These are phyloP conservation scores for Cladosporium sp. DNA, from an alignment of 2,329 filamentous ascomycete species.

Conservation along the genomic window DNA sequence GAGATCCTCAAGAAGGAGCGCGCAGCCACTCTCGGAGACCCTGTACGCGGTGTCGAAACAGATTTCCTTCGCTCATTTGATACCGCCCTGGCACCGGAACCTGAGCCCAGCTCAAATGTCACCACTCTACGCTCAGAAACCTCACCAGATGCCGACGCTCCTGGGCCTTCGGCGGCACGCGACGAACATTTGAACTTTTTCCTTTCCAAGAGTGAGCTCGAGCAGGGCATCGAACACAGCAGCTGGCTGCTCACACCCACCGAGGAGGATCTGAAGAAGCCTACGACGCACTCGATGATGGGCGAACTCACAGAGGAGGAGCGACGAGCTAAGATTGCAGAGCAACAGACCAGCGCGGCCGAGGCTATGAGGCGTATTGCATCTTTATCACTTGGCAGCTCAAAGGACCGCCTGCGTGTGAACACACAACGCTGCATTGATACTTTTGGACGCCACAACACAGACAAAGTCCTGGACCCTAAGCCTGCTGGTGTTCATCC, in stretches of 20 bases:
- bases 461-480: slow-evolving; percentile 65
- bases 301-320: slow-evolving; percentile 34
- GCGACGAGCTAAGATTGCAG: slow-evolving; percentile 35
- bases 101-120: slow-evolving; percentile 19
- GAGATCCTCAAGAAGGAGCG: slow-evolving; percentile 64
- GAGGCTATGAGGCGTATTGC: slow-evolving; percentile 78
- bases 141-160: slow-evolving; percentile 11
- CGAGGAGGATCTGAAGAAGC: slow-evolving; percentile 13
- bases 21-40: slow-evolving; percentile 65
- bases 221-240: slow-evolving; percentile 62
- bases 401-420: slow-evolving; percentile 71
- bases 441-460: slow-evolving; percentile 86
- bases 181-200: slow-evolving; percentile 67
- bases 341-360: slow-evolving; percentile 55
- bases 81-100: slow-evolving; percentile 45
- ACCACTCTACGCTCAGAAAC: slow-evolving; percentile 12
- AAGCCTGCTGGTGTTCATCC: slow-evolving; percentile 47
- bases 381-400: slow-evolving; percentile 69
- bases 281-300: neutral
- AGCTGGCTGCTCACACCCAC: slow-evolving; percentile 62
- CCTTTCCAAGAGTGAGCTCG: slow-evolving; percentile 63
- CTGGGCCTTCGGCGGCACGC: neutral
- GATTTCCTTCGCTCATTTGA: slow-evolving; percentile 81
- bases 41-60: slow-evolving; percentile 72
- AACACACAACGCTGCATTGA: slow-evolving; percentile 83